Base-by-base conservation (phyloP, 805 yeast species). In the Dipodascopsis uninucleata region DNA sequence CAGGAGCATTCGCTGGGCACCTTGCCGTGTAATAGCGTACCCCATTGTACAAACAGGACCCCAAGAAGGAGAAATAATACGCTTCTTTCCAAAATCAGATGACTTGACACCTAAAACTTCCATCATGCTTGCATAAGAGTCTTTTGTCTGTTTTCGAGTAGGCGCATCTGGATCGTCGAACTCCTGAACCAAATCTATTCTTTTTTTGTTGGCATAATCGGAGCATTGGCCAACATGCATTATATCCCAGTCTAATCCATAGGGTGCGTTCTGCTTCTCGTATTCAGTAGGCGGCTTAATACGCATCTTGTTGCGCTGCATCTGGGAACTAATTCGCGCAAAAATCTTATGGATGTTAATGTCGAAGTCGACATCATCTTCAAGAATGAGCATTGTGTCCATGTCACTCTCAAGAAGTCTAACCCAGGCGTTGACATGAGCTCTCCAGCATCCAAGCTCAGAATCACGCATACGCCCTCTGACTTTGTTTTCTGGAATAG, bases 231-330 rank as follows among this genome's bases (percentile, higher is more conserved):
- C 52, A 18, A 43, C 29, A 14, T 31, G 8, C 23, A 47, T 35
- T 23, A 47, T 12, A 28, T 47, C 52, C 52, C 52, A 47, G 36
- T 47, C 52, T 21, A 47, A 47, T 6, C 45, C 52, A 33, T 47
- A 47, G 10, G 52, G 52, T 5, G 52, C 52, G 23, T 31, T 31
- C 5, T 29, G 31, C 25, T 23, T 29, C 26, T 47, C 48, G 32
- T 47, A 45, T 29, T 43, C 39, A 18, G 52, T 42, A 17, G 28
- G 28, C 28, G 44, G 36, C 23, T 17, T 39, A 35, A 41, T 22
- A n/a, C 50, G 39, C 16, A 45, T 37, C 4, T 14, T n/a, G n/a
- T 24, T 32, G 28, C 31, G 28, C 23, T 45, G 45, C 26, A 35
- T 29, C 32, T 40, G 40, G 6, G 34, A 7, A 18, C 37, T 28